These are phyloP conservation scores for Vickermania spadyakhi DNA, from an alignment of 208 protist genomes.

Conservation along the genomic window DNA sequence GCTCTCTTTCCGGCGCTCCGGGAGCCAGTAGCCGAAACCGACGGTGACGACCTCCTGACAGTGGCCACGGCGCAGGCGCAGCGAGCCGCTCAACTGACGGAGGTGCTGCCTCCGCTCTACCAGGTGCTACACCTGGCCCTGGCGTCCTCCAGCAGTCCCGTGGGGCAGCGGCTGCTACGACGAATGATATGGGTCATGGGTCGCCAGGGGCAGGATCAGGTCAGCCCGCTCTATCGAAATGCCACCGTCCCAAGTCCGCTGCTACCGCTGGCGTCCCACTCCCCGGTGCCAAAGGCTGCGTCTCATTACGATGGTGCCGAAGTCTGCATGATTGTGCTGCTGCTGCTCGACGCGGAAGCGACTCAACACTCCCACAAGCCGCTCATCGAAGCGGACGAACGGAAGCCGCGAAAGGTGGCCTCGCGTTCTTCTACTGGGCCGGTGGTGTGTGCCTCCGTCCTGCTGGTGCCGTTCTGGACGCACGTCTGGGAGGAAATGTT, in stretches of 20 bases:
- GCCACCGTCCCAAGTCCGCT: no score
- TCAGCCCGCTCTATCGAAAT: no score
- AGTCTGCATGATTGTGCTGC: background rate
- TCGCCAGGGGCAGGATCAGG: no score
- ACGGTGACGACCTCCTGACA: background rate
- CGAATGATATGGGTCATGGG: no score
- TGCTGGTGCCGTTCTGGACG: background rate
- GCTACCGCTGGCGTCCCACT: background rate
- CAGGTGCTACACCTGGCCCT: background rate
- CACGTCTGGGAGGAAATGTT: background rate
- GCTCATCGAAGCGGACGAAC: background rate
- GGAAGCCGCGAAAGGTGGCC: background rate
- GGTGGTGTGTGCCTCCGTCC: background rate
- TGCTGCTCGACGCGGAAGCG: background rate
- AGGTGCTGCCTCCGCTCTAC: background rate
- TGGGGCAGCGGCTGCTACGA: no score
- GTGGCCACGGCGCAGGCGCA: background rate
- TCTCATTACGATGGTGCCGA: background rate
- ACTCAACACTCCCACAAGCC: background rate
- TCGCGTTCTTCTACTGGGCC: background rate
- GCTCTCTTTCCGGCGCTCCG: background rate
- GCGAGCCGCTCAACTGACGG: background rate
- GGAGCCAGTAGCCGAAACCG: background rate
- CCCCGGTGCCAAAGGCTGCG: background rate
- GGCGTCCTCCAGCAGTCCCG: background rate